Base-by-base conservation (phyloP, 768 basidiomycete genomes). In the Krasilnikovozyma curviuscula region DNA sequence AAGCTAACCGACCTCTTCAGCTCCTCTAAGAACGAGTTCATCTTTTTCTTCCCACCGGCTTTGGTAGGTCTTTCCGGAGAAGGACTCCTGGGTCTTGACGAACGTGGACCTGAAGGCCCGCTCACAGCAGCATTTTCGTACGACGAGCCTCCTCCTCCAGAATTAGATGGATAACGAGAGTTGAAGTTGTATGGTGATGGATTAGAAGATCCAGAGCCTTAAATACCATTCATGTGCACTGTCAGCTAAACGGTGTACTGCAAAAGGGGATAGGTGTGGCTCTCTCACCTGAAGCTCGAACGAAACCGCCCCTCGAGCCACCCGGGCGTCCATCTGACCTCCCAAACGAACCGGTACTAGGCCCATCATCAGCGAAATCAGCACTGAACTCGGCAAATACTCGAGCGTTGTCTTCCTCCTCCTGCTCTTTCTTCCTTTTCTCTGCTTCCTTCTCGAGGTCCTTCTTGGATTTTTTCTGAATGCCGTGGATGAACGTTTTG, bases 21-120 rank as follows among this genome's bases (percentile, higher is more conserved):
- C 67, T 98, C 88, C 58, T 93, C 88, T 43, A 98, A 69, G 62
- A 97, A 98, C 2, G 79, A 66, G 64, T 95, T 89, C 85, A 97
- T 97, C 1, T 83, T 85, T 43, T 91, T 76, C 62, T 85, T 93
- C 3, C 93, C 93, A 62, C 85, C 93, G 0, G 83, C 78, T 61
- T 78, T 85, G 1, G 77, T 73, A 7, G 39, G n/a, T n/a, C n/a
- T n/a, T 5, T 63, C 67, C 49, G 58, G 60, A 21, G 62, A 50
- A 13, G 69, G 57, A 0, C 73, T 68, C 3, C 78, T 75, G 21
- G 82, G 78, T n/a, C 74, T 72, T 0, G 71, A 70, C 73, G 79
- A 44, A 44, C 38, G 54, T 3, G 42, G 23, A 4, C 45, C 45
- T 7, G 50, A 42, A 9, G 50, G 50, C 23, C 18, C 35, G 24